Evolutionary conservation across 208 protist species (phyloP).

Genomic region (Leishmania braziliensis): DNA sequence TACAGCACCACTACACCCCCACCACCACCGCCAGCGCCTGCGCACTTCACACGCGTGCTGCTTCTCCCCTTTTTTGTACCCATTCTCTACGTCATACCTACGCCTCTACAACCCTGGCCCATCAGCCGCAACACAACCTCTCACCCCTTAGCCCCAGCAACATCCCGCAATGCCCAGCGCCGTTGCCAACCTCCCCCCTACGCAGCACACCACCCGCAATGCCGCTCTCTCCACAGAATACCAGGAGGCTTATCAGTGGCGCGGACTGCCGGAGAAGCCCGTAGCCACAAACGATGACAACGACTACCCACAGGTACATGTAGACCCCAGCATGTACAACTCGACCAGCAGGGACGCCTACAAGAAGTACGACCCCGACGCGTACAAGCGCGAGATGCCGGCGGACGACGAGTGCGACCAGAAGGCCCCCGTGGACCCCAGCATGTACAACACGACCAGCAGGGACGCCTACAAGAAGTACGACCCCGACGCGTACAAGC

Average conservation of each 20-base stretch:
- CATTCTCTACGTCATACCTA: no score
- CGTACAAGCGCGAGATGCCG: constrained; percentile 35
- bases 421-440: background rate
- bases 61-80: no score
- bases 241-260: constrained; percentile 40
- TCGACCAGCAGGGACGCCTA: constrained; percentile 32
- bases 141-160: no score
- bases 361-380: constrained; percentile 40
- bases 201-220: background rate
- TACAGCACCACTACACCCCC: no score
- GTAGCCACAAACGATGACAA: background rate
- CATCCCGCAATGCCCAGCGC: background rate
- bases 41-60: no score
- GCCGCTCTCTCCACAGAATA: constrained; percentile 23
- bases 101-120: background rate
- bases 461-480: background rate
- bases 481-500: constrained; percentile 20
- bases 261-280: constrained; percentile 18
- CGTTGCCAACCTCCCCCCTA: background rate
- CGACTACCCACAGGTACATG: constrained; percentile 14
- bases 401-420: background rate
- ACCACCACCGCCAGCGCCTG: no score
- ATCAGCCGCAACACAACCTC: no score
- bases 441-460: background rate
- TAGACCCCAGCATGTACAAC: background rate